Base-by-base conservation (phyloP, 2,329 filamentous ascomycete genomes). In the Cordyceps militaris region DNA sequence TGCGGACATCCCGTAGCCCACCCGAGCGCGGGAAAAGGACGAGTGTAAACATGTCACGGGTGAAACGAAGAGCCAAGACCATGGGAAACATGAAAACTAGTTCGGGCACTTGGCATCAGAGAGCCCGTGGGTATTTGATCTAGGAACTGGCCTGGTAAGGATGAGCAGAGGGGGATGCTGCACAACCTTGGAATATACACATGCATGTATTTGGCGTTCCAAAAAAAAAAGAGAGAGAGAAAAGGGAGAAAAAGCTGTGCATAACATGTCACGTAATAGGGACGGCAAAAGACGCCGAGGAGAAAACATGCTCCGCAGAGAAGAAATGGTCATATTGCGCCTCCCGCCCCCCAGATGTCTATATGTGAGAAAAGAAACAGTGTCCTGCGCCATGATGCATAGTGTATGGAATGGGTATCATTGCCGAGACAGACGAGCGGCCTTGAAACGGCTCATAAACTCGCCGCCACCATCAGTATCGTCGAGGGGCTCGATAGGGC, bases 391-490 rank as follows among this genome's bases (percentile, higher is more conserved):
- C 53, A 19, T 51, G 36, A 51, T 57, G 55, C 47, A 57, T 57
- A 38, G n/a, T 57, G 28, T 57, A 23, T 16, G 16, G 10, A 9
- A 26, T 19, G 19, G 10, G 16, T 24, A 40, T 66, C 74, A 84
- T 59, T 79, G 74, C 66, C 72, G 79, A 28, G 79, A 79, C 57
- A 90, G 72, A 61, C 84, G 79, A 2, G 87, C 87, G 50, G 87
- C 86, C 74, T 84, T 89, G 74, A 91, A 91, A 61, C 85, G 81
- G 74, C 87, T 91, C 62, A 90, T 71, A 65, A 80, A 83, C 70
- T 80, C 82, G 51, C 80, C 82, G 1, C 80, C 82, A 46, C 84
- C 83, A 50, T 86, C 81, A 26, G 81, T 78, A 64, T 91, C 84
- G 56, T 86, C 85, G 46, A 91, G 76, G 1, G 87, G 82, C 54